A percentile compares a stretch with the other conserved stretches of the same genome.
phyloP scores from a whole-genome alignment of 495 filamentous ascomycete species.

The Penicillium samsonianum region DNA sequence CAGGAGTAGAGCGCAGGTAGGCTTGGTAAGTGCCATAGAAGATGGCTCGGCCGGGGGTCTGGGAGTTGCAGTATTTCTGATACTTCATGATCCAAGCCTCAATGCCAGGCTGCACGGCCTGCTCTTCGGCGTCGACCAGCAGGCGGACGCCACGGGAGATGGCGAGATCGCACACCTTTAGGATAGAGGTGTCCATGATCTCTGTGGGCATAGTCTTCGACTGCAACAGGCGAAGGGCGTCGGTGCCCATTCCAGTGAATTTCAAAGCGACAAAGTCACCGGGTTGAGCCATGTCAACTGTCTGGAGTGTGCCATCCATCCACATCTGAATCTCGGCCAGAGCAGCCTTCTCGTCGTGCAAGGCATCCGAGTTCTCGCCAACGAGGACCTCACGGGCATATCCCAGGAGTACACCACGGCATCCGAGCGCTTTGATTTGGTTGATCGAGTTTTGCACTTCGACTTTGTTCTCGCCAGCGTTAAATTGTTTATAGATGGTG shows the following conservation, averaged over 20 bases:
- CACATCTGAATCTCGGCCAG: slow-evolving; percentile 68
- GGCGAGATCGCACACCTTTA: slow-evolving; percentile 75
- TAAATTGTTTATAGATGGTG: slow-evolving; percentile 54
- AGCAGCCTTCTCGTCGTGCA: slow-evolving; percentile 37
- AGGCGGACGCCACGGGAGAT: slow-evolving; percentile 67
- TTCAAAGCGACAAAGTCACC: slow-evolving; percentile 90
- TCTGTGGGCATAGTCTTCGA: slow-evolving; percentile 57
- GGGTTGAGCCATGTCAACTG: slow-evolving; percentile 68
- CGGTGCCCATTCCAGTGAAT: slow-evolving; percentile 87
- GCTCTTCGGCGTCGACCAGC: slow-evolving; percentile 91
- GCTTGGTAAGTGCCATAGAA: slow-evolving; percentile 81
- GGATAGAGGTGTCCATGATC: slow-evolving; percentile 67
- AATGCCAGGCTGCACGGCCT: slow-evolving; percentile 76
- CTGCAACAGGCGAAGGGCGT: slow-evolving; percentile 66
- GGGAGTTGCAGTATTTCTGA: slow-evolving; percentile 76
- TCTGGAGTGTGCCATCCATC: slow-evolving; percentile 73
- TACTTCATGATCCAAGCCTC: slow-evolving; percentile 81
- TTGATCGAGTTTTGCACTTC: slow-evolving; percentile 48
- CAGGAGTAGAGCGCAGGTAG: slow-evolving; percentile 73
- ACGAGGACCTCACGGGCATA: slow-evolving; percentile 51
- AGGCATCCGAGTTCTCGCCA: slow-evolving; percentile 37
- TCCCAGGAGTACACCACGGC: slow-evolving; percentile 49
- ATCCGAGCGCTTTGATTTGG: slow-evolving; percentile 48
- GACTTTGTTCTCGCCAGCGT: slow-evolving; percentile 49
- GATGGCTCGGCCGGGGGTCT: slow-evolving; percentile 57